Evolutionary conservation across 2,329 filamentous ascomycete species (phyloP), one percentile per base, ranked within the genome.

Genomic region (Botryosphaeria dothidea): DNA sequence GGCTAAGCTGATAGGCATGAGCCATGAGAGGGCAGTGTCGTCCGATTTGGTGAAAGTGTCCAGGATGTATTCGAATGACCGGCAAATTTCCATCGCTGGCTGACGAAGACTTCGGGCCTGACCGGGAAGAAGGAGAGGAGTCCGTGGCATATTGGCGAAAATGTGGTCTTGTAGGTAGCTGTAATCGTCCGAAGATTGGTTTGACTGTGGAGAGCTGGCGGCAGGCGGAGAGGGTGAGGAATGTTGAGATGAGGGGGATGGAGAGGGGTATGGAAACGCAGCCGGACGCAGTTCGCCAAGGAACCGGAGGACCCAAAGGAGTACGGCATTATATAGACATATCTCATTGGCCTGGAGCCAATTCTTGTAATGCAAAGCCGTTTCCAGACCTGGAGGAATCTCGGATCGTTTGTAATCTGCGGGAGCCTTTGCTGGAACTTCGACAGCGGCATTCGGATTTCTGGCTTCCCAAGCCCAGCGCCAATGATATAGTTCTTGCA

Each of bases 1-100:
- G 3, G 67, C 66, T 13, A 68, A 60, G 11, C 67, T 67, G 15
- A 69, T 51, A n/a, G 66, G 67, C 54, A 69, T 67, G 21, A 69
- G 62, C 62, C 66, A 69, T 29, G 66, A 68, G 7, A 69, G 65
- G 3, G 45, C 56, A 4, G 51, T 62, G 15, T 66, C 60, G 15
- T 51, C 29, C 34, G 41, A 60, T n/a, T 54, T 36, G 7, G 64
- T 15, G 15, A 60, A 56, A 4, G 29, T 52, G 4, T 46, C 31
- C 17, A 67, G 63, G 13, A 66, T 27, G 38, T 60, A 67, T 31
- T 68, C 66, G 48, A 68, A 68, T 17, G 64, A 46, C n/a, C 62
- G 64, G 45, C 57, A 61, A 27, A 68, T 67, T 62, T 69, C 67
- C 49, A 69, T 62, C 5, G 66, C 67, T 21, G 54, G 58, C 19